Evolutionary conservation across 225 moss, liverwort and hornwort species (phyloP).

Genomic region (Pleurozium schreberi): DNA sequence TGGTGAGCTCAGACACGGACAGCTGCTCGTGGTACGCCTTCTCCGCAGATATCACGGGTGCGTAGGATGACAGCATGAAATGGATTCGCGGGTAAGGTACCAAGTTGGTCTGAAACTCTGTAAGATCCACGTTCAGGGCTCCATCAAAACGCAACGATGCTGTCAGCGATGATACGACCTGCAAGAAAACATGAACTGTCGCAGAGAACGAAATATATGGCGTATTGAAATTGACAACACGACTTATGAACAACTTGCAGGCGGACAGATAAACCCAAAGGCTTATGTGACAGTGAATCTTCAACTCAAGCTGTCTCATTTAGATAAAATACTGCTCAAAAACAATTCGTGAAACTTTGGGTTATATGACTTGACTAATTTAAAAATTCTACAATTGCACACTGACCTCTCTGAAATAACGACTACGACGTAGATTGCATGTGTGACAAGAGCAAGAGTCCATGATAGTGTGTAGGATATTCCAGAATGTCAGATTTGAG

Average conservation of each 20-base stretch:
- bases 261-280: not conserved
- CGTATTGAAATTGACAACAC: not conserved
- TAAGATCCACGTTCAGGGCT: not conserved
- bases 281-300: not conserved
- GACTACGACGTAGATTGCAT: not conserved
- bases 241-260: not conserved
- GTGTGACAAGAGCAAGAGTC: not conserved
- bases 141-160: not conserved
- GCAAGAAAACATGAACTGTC: not conserved
- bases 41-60: slow-evolving; percentile 53
- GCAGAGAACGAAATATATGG: not conserved
- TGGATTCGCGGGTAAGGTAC: slow-evolving; percentile 63
- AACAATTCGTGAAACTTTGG: not conserved
- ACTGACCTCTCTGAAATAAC: no score
- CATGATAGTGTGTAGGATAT: not conserved
- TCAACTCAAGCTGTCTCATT: not conserved
- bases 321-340: not conserved
- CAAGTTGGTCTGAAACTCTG: slow-evolving; percentile 37
- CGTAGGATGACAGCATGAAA: slow-evolving; percentile 64
- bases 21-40: slow-evolving; percentile 68
- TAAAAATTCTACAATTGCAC: not conserved
- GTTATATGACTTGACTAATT: not conserved
- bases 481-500: not conserved
- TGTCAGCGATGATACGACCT: not conserved
- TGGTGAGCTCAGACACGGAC: slow-evolving; percentile 51